A percentile compares a stretch with the other conserved stretches of the same genome.
phyloP scores from a whole-genome alignment of 148 eudicot genomes.

The Rheum nobile region DNA sequence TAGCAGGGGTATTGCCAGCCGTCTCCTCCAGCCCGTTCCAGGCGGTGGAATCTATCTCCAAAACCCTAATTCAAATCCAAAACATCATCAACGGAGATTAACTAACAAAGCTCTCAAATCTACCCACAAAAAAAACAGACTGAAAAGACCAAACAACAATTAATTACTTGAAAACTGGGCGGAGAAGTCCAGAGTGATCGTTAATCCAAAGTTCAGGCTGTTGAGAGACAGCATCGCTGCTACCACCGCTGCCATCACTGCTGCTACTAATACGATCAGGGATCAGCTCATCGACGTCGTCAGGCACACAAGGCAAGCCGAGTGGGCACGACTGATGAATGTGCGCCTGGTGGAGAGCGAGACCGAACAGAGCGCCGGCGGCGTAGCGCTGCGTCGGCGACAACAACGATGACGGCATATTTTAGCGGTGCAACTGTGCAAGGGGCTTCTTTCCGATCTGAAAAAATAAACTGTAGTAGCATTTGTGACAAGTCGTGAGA shows the following conservation, averaged over 20 bases:
- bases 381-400: slow-evolving; percentile 54
- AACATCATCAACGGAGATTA: background rate
- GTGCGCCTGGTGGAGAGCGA: slow-evolving; percentile 56
- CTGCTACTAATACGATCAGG: slow-evolving; percentile 26
- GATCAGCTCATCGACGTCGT: slow-evolving; percentile 21
- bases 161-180: slow-evolving; percentile 38
- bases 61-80: slow-evolving; percentile 25
- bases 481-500: background rate
- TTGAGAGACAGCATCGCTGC: slow-evolving; percentile 26
- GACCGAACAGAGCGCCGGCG: slow-evolving; percentile 43
- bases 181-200: slow-evolving; percentile 33
- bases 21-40: slow-evolving; percentile 64
- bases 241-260: slow-evolving; percentile 30
- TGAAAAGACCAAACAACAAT: background rate
- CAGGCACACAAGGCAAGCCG: slow-evolving; percentile 14
- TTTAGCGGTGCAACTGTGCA: background rate
- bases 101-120: background rate
- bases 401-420: slow-evolving; percentile 21
- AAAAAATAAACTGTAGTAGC: background rate
- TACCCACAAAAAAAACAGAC: background rate
- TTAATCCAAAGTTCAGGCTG: slow-evolving; percentile 44
- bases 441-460: background rate
- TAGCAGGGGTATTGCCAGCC: slow-evolving; percentile 30
- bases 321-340: slow-evolving; percentile 36
- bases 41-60: slow-evolving; percentile 37